These are phyloP conservation scores for Globisporangium yorkense DNA, from an alignment of 352 stramenopile species.

Conservation along the genomic window DNA sequence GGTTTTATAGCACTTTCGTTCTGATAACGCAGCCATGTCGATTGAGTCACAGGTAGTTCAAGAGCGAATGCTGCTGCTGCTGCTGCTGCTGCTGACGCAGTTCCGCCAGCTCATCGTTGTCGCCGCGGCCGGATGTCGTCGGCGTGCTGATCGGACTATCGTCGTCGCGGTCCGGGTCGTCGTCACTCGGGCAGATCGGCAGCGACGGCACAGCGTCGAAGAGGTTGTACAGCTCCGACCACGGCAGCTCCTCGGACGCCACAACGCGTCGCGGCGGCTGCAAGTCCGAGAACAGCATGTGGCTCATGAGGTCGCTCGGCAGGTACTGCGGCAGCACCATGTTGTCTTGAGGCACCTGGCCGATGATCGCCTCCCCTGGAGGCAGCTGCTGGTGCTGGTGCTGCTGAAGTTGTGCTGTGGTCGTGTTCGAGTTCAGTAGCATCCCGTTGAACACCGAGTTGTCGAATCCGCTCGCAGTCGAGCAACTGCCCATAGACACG, in stretches of 20 bases:
- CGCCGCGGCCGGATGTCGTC: slow-evolving; percentile 15
- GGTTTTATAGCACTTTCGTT: background rate
- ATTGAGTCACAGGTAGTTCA: slow-evolving; percentile 65
- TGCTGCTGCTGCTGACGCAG: slow-evolving; percentile 4
- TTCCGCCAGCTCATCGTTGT: background rate
- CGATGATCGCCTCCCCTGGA: slow-evolving; percentile 1
- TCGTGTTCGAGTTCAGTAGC: slow-evolving; percentile 20
- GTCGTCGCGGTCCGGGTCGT: slow-evolving; percentile 54
- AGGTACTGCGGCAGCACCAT: slow-evolving; percentile 19
- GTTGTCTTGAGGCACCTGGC: slow-evolving; percentile 15
- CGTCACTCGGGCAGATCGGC: slow-evolving; percentile 32
- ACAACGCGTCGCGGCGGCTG: slow-evolving; percentile 51
- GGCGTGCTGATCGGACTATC: slow-evolving; percentile 30
- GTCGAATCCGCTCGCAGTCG: slow-evolving; percentile 21
- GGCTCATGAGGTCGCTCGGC: slow-evolving; percentile 40
- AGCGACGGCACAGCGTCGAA: slow-evolving; percentile 48
- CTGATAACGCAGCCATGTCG: slow-evolving; percentile 1
- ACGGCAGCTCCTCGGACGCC: slow-evolving; percentile 66
- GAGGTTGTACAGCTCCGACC: slow-evolving; percentile 79
- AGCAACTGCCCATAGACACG: background rate
- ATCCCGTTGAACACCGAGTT: slow-evolving; percentile 5
- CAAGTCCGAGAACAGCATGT: slow-evolving; percentile 64
- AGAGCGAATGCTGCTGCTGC: slow-evolving; percentile 24
- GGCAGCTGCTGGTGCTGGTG: slow-evolving; percentile 12
- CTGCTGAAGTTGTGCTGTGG: slow-evolving; percentile 1